Evolutionary conservation across 768 basidiomycete genomes (phyloP), one percentile per base, ranked within the genome.

Genomic region (Dendrothele bispora): DNA sequence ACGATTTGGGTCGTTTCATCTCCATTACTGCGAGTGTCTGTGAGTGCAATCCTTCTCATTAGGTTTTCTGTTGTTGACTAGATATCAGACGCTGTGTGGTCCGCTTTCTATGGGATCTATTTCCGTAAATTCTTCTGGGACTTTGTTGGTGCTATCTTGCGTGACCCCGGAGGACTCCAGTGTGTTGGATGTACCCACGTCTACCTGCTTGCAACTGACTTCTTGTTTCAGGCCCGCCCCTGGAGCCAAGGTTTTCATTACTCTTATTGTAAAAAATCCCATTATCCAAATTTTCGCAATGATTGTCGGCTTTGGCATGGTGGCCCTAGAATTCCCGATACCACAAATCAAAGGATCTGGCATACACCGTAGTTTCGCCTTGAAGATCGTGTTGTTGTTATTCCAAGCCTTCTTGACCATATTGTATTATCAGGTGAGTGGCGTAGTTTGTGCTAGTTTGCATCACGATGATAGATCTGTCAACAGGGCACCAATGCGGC

Each of bases 121-220:
- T 93, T 83, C 70, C 88, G 91, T 67, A 95, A 95, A 71, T 95
- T 91, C 79, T 94, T 95, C 71, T 95, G 90, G 88, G 94, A 95
- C 71, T 91, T 95, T 62, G 70, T 92, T n/a, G 84, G 82, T 50
- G 92, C 88, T 39, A 84, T 77, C 48, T 62, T 91, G 48, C 85
- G 88, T 52, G 77, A 80, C 62, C 88, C 88, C 24, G 88, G 88
- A 69, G 88, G 88, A 44, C 48, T 88, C 21, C 87, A 90, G 88
- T 90, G 54, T 61, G 84, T 82, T 24, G 27, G 32, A 22, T 30
- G 15, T 27, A 15, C 44, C 21, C 37, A 37, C 20, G 21, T 32
- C 40, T 30, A 22, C 29, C 42, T 40, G 26, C 39, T n/a, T 24
- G 27, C 37, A 37, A 34, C n/a, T 32, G 7, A 30, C 42, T 18